These are phyloP conservation scores for Cucurbita moschata DNA, from an alignment of 306 rosid genomes.

Conservation along the genomic window DNA sequence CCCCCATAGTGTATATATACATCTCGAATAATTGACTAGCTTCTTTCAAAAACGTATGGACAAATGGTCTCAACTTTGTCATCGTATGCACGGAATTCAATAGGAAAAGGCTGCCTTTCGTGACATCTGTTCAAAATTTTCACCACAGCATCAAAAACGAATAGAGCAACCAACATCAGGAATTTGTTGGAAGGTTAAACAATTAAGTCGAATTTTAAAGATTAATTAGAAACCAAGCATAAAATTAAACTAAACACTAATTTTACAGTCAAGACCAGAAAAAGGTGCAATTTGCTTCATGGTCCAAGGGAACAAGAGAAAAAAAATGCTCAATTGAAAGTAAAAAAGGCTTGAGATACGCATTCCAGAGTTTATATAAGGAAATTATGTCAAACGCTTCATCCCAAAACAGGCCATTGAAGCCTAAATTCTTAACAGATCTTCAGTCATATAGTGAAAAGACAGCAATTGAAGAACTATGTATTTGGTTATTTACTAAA, in stretches of 20 bases:
- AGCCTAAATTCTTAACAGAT: background rate
- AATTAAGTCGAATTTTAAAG: background rate
- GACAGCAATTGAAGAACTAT: too few relatives aligned
- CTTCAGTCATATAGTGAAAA: background rate
- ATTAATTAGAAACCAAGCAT: background rate
- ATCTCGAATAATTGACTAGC: slow-evolving; percentile 62
- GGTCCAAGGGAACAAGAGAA: background rate
- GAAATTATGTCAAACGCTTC: background rate
- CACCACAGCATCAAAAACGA: background rate
- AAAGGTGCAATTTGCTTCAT: background rate
- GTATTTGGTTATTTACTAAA: too few relatives aligned
- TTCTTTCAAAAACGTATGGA: slow-evolving; percentile 61
- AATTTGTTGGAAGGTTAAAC: background rate
- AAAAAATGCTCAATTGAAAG: background rate
- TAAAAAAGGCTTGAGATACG: background rate
- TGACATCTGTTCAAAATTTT: slow-evolving; percentile 28
- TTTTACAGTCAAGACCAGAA: background rate
- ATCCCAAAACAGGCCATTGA: background rate
- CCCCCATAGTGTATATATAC: slow-evolving; percentile 94
- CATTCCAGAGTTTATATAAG: background rate
- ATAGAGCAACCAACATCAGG: background rate
- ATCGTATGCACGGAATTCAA: slow-evolving; percentile 56
- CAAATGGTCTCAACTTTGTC: slow-evolving; percentile 88
- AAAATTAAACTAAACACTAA: background rate
- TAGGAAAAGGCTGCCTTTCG: slow-evolving; percentile 57